A percentile compares a stretch with the other conserved stretches of the same genome.
Conservation (phyloP, 2,329 filamentous ascomycete genomes). For the Aspergillus sclerotialis region DNA sequence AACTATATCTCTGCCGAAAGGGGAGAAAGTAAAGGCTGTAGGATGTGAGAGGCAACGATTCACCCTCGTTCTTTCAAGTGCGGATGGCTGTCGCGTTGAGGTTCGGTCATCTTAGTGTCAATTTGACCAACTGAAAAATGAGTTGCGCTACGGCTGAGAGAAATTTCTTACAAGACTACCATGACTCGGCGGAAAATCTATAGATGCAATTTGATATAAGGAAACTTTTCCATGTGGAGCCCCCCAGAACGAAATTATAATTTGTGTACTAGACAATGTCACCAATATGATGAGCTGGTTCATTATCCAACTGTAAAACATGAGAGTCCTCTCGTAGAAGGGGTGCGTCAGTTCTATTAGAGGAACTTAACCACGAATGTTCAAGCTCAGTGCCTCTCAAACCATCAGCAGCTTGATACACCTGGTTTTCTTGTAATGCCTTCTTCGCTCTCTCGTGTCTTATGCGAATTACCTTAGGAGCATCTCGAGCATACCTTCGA, state of each 20-base stretch:
- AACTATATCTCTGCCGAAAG: conserved; percentile 8
- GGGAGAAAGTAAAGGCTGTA: conserved; percentile 10
- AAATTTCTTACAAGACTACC: not conserved
- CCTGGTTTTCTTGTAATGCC: conserved; percentile 2
- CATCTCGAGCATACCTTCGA: conserved; percentile 2
- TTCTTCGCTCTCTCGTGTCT: conserved; percentile 3
- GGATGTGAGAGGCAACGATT: conserved; percentile 17
- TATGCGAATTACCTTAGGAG: conserved; percentile 1
- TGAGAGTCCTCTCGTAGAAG: conserved; percentile 1
- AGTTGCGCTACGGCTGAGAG: not conserved
- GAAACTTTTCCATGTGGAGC: not conserved
- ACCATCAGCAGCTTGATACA: conserved; percentile 1
- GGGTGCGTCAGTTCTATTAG: conserved; percentile 1
- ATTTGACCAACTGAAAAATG: conserved; percentile 1
- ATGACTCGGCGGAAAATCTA: not conserved
- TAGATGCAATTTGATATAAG: not conserved
- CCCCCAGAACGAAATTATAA: conserved; percentile 1
- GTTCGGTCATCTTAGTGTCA: conserved; percentile 4
- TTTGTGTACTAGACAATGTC: not conserved
- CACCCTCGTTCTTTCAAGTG: conserved; percentile 17
- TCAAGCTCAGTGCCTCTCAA: conserved; percentile 1
- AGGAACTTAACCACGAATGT: not conserved
- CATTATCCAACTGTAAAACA: conserved; percentile 1
- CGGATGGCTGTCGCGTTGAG: conserved; percentile 15
- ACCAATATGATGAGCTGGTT: conserved; percentile 1